phyloP scores from a whole-genome alignment of 345 rosid genomes.

The Eucalyptus caleyi region DNA sequence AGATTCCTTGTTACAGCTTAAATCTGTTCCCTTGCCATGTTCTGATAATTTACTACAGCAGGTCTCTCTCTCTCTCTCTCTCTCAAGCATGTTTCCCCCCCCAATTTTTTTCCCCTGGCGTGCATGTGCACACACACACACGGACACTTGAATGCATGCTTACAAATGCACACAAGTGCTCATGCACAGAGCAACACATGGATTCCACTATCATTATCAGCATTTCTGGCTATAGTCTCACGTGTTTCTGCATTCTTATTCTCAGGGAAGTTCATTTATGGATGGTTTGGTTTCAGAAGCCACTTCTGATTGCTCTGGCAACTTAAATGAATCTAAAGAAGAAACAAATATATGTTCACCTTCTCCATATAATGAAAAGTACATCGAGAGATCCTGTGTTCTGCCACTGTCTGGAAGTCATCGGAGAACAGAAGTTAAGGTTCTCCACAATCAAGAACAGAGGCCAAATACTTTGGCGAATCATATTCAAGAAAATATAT shows the following conservation, averaged over 20 bases:
- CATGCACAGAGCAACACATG: neutral
- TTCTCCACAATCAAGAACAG: slow-evolving; percentile 24
- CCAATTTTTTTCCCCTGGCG: no score
- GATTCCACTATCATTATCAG: neutral
- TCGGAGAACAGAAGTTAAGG: slow-evolving; percentile 14
- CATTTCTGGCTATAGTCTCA: neutral
- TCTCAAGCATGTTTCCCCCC: neutral
- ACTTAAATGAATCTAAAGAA: slow-evolving; percentile 23
- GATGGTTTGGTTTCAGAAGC: slow-evolving; percentile 25
- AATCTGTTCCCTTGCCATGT: slow-evolving; percentile 19
- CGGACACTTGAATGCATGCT: neutral
- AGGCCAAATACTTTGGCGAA: slow-evolving; percentile 10
- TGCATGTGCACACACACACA: neutral
- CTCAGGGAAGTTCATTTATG: slow-evolving; percentile 37
- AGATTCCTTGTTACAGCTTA: slow-evolving; percentile 36
- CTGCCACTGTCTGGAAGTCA: slow-evolving; percentile 13
- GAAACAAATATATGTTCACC: slow-evolving; percentile 14
- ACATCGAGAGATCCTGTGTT: slow-evolving; percentile 5
- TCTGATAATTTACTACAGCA: slow-evolving; percentile 26
- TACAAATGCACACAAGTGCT: neutral
- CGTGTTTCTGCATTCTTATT: neutral
- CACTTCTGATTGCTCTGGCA: slow-evolving; percentile 14
- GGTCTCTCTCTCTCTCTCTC: slow-evolving; percentile 26
- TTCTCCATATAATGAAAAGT: slow-evolving; percentile 12
- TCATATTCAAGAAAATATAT: slow-evolving; percentile 2